Conservation (phyloP, 1,284 basidiomycete species). For the Peniophora sp. region DNA sequence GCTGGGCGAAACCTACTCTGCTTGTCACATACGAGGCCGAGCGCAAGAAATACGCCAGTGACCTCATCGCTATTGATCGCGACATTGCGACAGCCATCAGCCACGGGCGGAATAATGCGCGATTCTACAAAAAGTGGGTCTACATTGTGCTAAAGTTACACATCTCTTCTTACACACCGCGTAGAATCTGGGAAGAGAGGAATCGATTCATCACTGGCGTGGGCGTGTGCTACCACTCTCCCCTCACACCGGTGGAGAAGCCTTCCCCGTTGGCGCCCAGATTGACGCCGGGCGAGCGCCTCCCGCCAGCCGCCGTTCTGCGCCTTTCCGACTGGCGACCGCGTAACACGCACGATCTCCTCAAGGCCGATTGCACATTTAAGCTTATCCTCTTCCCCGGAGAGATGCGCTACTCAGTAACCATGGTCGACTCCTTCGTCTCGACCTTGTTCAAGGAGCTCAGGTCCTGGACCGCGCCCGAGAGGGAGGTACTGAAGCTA, state of each 20-base stretch:
- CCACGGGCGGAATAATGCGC: not conserved
- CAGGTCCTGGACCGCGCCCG: not conserved
- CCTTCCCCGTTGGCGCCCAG: not conserved
- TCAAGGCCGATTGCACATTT: not conserved
- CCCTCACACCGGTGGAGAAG: not conserved
- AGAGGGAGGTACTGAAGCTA: not conserved
- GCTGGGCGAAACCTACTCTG: conserved; percentile 2
- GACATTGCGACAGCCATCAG: conserved; percentile 2
- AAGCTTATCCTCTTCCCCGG: not conserved
- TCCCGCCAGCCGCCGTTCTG: not conserved
- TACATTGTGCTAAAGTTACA: not conserved
- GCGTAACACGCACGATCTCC: not conserved
- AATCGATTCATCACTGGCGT: conserved; percentile 1
- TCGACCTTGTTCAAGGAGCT: not conserved
- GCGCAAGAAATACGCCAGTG: conserved; percentile 4
- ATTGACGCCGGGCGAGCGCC: not conserved
- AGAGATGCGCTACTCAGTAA: not conserved
- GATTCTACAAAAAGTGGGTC: not conserved
- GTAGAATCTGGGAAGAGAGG: conserved; percentile 1
- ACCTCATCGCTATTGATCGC: conserved; percentile 8
- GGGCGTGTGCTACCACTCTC: not conserved
- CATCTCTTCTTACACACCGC: not conserved
- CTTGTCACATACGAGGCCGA: conserved; percentile 7
- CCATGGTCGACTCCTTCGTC: not conserved
- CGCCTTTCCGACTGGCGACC: conserved; percentile 1